Conservation (phyloP, 129 eudicot species). For the Daucus carota region DNA sequence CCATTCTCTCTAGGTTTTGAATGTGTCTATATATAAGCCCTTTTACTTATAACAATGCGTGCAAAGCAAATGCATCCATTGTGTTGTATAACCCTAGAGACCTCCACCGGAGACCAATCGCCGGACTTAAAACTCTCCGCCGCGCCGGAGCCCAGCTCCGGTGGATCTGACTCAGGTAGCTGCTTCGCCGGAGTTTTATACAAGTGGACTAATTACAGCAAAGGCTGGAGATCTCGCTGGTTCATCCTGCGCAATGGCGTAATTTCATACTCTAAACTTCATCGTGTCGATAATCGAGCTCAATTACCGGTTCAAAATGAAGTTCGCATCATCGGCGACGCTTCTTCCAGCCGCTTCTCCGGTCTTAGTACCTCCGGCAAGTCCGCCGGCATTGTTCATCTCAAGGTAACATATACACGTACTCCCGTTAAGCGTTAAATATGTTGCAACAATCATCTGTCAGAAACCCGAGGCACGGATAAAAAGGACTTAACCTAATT, state of each 20-base stretch:
- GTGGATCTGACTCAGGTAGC: conserved; percentile 48
- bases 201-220: conserved; percentile 90
- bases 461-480: neutral
- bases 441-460: no score
- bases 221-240: conserved; percentile 98
- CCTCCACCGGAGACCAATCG: conserved; percentile 51
- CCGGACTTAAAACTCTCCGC: conserved; percentile 34
- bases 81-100: conserved; percentile 68
- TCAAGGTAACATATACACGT: conserved; percentile 38
- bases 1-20: neutral
- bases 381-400: conserved; percentile 54
- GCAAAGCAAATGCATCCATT: conserved; percentile 78
- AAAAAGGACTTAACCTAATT: neutral
- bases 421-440: no score
- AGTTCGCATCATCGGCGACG: conserved; percentile 63
- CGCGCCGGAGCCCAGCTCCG: neutral
- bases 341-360: conserved; percentile 16
- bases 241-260: conserved; percentile 67
- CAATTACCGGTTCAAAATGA: conserved; percentile 35
- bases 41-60: conserved; percentile 39
- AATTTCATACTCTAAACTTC: conserved; percentile 62
- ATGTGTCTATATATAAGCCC: neutral
- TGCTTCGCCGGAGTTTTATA: conserved; percentile 68
- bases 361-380: conserved; percentile 37
- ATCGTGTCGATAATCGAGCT: conserved; percentile 33